phyloP scores from a whole-genome alignment of 495 filamentous ascomycete genomes.

The Talaromyces wortmannii region DNA sequence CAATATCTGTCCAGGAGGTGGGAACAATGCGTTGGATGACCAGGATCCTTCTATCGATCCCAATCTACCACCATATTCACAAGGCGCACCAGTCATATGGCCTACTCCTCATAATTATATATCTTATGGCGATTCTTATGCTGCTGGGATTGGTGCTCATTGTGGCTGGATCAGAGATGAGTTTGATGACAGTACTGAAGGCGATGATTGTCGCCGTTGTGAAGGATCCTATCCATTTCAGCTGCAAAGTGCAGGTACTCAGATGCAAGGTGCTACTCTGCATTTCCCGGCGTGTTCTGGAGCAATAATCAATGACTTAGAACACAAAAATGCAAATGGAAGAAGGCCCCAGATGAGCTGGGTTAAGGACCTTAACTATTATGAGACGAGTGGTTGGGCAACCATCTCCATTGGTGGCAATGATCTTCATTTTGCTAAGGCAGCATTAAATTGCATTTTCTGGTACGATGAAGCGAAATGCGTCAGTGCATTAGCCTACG shows the following conservation, averaged over 20 bases:
- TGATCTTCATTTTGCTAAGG: neutral
- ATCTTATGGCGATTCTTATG: neutral
- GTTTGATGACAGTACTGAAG: neutral
- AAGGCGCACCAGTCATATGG: no score
- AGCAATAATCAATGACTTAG: neutral
- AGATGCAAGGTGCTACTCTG: neutral
- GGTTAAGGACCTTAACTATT: neutral
- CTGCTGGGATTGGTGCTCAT: neutral
- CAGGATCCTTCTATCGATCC: neutral
- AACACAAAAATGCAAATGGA: neutral
- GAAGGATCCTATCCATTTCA: neutral
- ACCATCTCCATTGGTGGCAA: neutral
- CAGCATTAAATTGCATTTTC: neutral
- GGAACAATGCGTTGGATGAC: neutral
- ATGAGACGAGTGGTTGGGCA: neutral
- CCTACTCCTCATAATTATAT: neutral
- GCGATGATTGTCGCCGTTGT: neutral
- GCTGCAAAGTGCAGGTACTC: neutral
- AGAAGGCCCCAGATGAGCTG: neutral
- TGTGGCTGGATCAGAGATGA: neutral
- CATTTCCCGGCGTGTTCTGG: neutral
- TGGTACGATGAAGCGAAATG: neutral
- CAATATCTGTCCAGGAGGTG: conserved; percentile 1
- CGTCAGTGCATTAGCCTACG: neutral
- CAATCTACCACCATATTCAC: neutral